phyloP scores from a whole-genome alignment of 306 rosid genomes.

The Ammopiptanthus mongolicus region DNA sequence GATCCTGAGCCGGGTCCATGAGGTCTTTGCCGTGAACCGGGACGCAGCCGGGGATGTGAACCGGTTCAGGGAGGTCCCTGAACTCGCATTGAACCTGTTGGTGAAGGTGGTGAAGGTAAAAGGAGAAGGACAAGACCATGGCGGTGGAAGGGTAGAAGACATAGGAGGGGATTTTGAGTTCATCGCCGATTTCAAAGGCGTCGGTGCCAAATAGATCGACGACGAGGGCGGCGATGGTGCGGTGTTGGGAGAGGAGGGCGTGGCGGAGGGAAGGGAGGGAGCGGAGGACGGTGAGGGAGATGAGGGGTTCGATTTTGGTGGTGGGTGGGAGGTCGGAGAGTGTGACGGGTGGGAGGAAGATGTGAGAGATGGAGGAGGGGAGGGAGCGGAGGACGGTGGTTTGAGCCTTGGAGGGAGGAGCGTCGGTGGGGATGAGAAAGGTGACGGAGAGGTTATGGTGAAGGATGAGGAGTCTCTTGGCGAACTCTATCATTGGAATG shows the following conservation, averaged over 20 bases:
- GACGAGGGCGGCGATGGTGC: conserved; percentile 28
- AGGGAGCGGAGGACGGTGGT: conserved; percentile 33
- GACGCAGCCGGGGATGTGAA: conserved; percentile 54
- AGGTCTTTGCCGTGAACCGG: conserved; percentile 51
- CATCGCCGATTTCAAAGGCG: conserved; percentile 44
- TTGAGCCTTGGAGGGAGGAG: conserved; percentile 48
- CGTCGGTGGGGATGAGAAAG: conserved; percentile 51
- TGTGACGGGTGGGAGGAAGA: conserved; percentile 18
- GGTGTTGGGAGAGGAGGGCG: neutral
- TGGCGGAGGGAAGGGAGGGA: conserved; percentile 32
- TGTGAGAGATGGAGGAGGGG: conserved; percentile 23
- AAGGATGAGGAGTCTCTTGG: conserved; percentile 49
- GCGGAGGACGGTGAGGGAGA: conserved; percentile 23
- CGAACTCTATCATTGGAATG: conserved; percentile 66
- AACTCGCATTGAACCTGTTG: conserved; percentile 37
- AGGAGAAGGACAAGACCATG: conserved; percentile 33
- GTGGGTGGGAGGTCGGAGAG: neutral
- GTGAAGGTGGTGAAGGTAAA: conserved; percentile 43
- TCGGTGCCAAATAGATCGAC: conserved; percentile 62
- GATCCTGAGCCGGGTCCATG: conserved; percentile 53
- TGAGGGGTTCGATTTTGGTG: conserved; percentile 19
- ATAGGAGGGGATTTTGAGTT: conserved; percentile 34
- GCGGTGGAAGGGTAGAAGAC: conserved; percentile 51
- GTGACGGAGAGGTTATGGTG: conserved; percentile 34
- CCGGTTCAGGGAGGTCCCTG: conserved; percentile 38